Base-by-base conservation (phyloP, 2,329 filamentous ascomycete genomes). In the Tolypocladium album region DNA sequence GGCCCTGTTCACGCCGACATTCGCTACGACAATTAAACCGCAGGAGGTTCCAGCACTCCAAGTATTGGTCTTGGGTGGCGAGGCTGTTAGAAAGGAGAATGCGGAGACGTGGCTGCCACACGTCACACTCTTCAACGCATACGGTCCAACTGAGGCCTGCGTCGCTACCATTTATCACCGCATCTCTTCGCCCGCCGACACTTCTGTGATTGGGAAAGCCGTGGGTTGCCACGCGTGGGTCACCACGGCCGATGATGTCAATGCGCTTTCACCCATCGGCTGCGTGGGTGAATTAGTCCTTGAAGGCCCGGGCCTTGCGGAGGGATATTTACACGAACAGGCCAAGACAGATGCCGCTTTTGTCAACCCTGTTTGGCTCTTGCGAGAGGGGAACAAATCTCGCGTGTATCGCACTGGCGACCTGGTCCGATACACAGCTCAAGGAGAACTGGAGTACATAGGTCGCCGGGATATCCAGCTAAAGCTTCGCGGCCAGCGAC, bases 401-500 rank as follows among this genome's bases (percentile, higher is more conserved):
- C 57, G 11, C 4, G 61, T 74, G 5, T 81, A 79, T 65, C 75
- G 75, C 58, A 79, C 78, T 4, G 79, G 79, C 7, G 79, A 82
- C 61, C 68, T 81, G 13, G 78, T 70, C 3, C 68, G 67, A 42
- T 78, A 78, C 43, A 66, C 73, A 38, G 66, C 67, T 0, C 72
- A 78, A 57, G 74, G 75, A 1, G 66, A 67, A 22, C 66, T 81
- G 9, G 63, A 72, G 0, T 80, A 76, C 59, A 64, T 80, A 42
- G 81, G 80, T 47, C 74, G 82, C 20, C 82, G 81, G 62, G 82
- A 85, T 62, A 75, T 75, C 0, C 82, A 85, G 65, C 75, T 84
- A 55, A 86, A 86, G 68, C 68, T 86, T 11, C 76, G 78, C n/a
- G 85, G 85, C 27, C 83, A 78, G 61, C 70, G 82, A 57, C 73